Conservation (phyloP, 139 green algal genomes). For the Micromonas pusilla region DNA sequence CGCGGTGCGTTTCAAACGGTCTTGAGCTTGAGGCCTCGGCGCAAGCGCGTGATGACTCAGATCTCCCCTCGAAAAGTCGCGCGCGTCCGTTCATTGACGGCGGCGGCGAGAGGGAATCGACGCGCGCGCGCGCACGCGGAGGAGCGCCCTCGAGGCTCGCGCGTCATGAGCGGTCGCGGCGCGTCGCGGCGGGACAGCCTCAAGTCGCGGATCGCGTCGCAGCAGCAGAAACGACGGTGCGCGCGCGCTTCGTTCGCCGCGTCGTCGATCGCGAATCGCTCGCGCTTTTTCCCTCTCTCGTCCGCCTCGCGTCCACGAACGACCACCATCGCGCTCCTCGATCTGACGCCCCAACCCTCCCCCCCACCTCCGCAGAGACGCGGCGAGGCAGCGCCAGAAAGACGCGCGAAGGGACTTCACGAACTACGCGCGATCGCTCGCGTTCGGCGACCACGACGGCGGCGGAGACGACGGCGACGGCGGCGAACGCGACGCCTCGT, state of each 20-base stretch:
- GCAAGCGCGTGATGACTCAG: too few relatives aligned
- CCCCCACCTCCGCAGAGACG: background rate
- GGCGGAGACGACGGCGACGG: background rate
- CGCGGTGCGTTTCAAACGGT: too few relatives aligned
- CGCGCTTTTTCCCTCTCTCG: too few relatives aligned
- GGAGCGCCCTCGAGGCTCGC: background rate
- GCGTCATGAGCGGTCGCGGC: background rate
- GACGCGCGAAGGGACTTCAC: background rate
- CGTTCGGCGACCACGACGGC: background rate
- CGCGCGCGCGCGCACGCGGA: too few relatives aligned
- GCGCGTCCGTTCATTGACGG: too few relatives aligned
- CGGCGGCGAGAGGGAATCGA: too few relatives aligned
- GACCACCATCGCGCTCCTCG: too few relatives aligned
- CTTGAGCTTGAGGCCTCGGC: too few relatives aligned
- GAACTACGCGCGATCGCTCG: constrained; percentile 3
- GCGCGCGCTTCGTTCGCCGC: background rate
- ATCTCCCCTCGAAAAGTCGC: too few relatives aligned
- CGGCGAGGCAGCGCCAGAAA: background rate
- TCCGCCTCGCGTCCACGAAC: background rate
- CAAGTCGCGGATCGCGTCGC: background rate
- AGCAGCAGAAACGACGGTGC: background rate
- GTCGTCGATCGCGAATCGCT: too few relatives aligned
- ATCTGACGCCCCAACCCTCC: background rate
- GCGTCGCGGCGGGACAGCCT: background rate
- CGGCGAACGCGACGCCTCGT: too few relatives aligned